A percentile compares a stretch with the other conserved stretches of the same genome.
phyloP scores from a whole-genome alignment of 257 asterid genomes.

The Pogostemon cablin region DNA sequence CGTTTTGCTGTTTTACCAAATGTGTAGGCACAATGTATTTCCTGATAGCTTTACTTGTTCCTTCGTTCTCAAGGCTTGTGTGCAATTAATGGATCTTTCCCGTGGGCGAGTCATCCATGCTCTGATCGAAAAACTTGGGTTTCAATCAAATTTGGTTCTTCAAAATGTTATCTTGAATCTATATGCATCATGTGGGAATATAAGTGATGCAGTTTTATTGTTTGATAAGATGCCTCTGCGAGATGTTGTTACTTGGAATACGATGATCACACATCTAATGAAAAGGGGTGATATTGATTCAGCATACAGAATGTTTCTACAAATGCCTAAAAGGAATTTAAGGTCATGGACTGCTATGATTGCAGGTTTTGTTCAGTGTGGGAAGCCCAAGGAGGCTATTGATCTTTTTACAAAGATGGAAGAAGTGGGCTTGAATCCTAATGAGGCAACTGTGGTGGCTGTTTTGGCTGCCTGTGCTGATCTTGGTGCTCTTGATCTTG shows the following conservation, averaged over 20 bases:
- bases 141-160: slow-evolving; percentile 48
- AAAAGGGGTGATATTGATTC: slow-evolving; percentile 52
- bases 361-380: slow-evolving; percentile 63
- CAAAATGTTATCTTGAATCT: slow-evolving; percentile 50
- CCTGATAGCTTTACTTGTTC: slow-evolving; percentile 53
- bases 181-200: slow-evolving; percentile 59
- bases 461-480: slow-evolving; percentile 72
- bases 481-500: slow-evolving; percentile 64
- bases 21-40: slow-evolving; percentile 26
- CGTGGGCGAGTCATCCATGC: slow-evolving; percentile 54
- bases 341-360: slow-evolving; percentile 80
- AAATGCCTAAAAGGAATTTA: slow-evolving; percentile 62
- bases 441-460: slow-evolving; percentile 70
- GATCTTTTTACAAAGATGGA: slow-evolving; percentile 54
- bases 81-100: slow-evolving; percentile 39
- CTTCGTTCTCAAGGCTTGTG: slow-evolving; percentile 64
- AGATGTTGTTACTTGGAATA: slow-evolving; percentile 73
- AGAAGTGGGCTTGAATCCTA: slow-evolving; percentile 46
- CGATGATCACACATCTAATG: slow-evolving; percentile 59
- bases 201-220: slow-evolving; percentile 44
- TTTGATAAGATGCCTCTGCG: slow-evolving; percentile 57
- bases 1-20: slow-evolving; percentile 52
- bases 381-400: slow-evolving; percentile 60
- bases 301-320: slow-evolving; percentile 49
- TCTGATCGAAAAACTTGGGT: slow-evolving; percentile 56